phyloP scores from a whole-genome alignment of 768 basidiomycete species.

The Kwoniella mangroviensis region DNA sequence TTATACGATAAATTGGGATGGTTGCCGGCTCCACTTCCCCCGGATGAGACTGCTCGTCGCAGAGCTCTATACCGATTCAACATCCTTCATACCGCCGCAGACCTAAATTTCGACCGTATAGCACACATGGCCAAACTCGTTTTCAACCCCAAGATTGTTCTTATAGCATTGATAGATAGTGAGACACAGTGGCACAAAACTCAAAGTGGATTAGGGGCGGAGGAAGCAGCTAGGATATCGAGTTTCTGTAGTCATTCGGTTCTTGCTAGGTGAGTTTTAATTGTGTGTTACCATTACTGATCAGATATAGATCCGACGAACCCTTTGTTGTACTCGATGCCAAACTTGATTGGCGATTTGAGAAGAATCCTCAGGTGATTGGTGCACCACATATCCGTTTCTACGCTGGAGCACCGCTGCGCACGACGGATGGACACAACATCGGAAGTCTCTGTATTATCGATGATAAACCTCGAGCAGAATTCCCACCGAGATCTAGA shows the following conservation, averaged over 20 bases:
- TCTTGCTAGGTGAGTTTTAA: conserved; percentile 69
- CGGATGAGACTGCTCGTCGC: conserved; percentile 79
- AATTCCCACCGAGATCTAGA: conserved; percentile 84
- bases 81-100: conserved; percentile 82
- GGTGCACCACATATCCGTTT: conserved; percentile 75
- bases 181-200: conserved; percentile 90
- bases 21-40: conserved; percentile 78
- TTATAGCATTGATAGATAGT: conserved; percentile 81
- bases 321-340: conserved; percentile 85
- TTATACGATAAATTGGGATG: conserved; percentile 55
- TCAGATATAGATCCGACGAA: conserved; percentile 64
- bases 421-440: conserved; percentile 87
- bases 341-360: conserved; percentile 82
- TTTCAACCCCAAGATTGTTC: conserved; percentile 83
- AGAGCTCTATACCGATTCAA: conserved; percentile 89
- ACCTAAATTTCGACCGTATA: conserved; percentile 91
- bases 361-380: conserved; percentile 74
- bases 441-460: conserved; percentile 82
- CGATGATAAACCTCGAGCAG: conserved; percentile 77
- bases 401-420: conserved; percentile 87
- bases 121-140: conserved; percentile 90
- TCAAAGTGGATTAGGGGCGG: conserved; percentile 66
- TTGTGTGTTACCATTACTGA: neutral
- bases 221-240: conserved; percentile 64
- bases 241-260: conserved; percentile 87